Evolutionary conservation across 2,329 filamentous ascomycete genomes (phyloP).

Genomic region (Beauveria asiatica): DNA sequence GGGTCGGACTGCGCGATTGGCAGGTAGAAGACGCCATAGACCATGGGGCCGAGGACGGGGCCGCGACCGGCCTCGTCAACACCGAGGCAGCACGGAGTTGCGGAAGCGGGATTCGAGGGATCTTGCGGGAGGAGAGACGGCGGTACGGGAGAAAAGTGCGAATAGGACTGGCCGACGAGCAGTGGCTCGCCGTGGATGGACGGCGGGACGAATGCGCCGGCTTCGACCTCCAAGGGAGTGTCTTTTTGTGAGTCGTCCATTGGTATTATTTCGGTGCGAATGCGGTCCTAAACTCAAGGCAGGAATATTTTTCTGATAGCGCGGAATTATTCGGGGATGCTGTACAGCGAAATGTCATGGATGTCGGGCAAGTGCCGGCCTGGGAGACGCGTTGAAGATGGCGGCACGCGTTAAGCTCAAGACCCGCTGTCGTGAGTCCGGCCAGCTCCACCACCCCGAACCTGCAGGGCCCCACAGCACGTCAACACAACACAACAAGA

Average conservation of each 20-base stretch:
- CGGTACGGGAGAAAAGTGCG: conserved; percentile 63
- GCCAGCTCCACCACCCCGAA: background rate
- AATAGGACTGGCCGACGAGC: conserved; percentile 58
- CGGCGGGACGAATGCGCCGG: conserved; percentile 53
- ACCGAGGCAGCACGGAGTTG: conserved; percentile 60
- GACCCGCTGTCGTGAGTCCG: background rate
- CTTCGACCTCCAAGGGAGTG: conserved; percentile 4
- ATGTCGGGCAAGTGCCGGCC: background rate
- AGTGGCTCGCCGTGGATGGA: conserved; percentile 53
- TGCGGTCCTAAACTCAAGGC: too few species aligned
- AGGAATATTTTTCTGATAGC: too few species aligned
- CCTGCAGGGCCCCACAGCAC: conserved; percentile 7
- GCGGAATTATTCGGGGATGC: background rate
- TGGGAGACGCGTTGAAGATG: conserved; percentile 5
- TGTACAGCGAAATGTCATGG: background rate
- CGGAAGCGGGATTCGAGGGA: conserved; percentile 24
- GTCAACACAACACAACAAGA: conserved; percentile 10
- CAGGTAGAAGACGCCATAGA: conserved; percentile 65
- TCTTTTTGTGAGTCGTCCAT: conserved; percentile 31
- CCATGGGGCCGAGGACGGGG: conserved; percentile 79
- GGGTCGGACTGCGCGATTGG: conserved; percentile 63
- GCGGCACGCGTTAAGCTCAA: conserved; percentile 3
- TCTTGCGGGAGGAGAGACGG: conserved; percentile 43
- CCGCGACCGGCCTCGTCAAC: conserved; percentile 92
- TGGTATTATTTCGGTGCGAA: too few species aligned